Conservation (phyloP, 1,139 yeast genomes). For the Saccharomycopsis crataegensis region DNA sequence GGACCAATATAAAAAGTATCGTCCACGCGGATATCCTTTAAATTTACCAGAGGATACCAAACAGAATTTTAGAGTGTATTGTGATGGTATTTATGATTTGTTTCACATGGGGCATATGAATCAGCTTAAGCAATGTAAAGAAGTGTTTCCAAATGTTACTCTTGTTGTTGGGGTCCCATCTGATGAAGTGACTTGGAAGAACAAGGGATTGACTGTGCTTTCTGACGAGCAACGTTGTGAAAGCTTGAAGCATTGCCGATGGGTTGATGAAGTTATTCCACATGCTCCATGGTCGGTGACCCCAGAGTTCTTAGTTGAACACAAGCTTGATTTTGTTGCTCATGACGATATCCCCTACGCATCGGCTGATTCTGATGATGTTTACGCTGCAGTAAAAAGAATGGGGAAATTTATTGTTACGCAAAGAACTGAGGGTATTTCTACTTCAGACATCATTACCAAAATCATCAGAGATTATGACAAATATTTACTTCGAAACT, state of each 20-base stretch:
- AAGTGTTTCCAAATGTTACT: slow-evolving; percentile 77
- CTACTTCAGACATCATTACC: slow-evolving; percentile 93
- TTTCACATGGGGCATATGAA: slow-evolving; percentile 97
- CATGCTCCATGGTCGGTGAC: slow-evolving; percentile 96
- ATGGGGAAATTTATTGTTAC: slow-evolving; percentile 88
- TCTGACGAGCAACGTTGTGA: slow-evolving; percentile 85
- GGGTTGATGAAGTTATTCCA: slow-evolving; percentile 96
- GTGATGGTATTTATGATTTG: slow-evolving; percentile 95
- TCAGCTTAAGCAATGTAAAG: slow-evolving; percentile 93
- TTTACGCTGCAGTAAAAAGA: slow-evolving; percentile 85
- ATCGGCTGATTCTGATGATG: slow-evolving; percentile 79
- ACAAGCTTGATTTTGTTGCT: slow-evolving; percentile 90
- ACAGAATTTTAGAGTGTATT: slow-evolving; percentile 84
- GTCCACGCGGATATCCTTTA: slow-evolving; percentile 65
- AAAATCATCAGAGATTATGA: slow-evolving; percentile 93
- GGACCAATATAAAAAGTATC: slow-evolving; percentile 53
- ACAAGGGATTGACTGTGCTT: slow-evolving; percentile 88
- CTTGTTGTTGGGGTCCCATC: slow-evolving; percentile 90
- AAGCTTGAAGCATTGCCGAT: slow-evolving; percentile 78
- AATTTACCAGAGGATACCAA: slow-evolving; percentile 62
- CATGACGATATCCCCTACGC: slow-evolving; percentile 97
- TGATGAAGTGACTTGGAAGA: slow-evolving; percentile 82
- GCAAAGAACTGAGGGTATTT: slow-evolving; percentile 93
- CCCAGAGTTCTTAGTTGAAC: slow-evolving; percentile 67
- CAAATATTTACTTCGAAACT: slow-evolving; percentile 91